phyloP scores from a whole-genome alignment of 2,329 filamentous ascomycete species.

The Helotiales sp. region DNA sequence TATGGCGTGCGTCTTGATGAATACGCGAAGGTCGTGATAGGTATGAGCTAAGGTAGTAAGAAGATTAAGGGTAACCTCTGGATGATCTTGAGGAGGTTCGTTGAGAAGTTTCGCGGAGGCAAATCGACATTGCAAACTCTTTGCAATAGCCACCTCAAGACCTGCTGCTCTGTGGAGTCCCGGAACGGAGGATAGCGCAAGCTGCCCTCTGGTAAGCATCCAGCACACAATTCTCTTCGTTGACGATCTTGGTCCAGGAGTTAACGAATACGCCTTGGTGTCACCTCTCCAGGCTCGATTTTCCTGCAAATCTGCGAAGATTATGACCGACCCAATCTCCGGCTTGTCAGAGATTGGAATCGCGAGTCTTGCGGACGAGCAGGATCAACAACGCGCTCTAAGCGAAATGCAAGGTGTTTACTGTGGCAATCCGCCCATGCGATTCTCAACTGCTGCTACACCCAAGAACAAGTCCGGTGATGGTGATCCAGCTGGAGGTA shows the following conservation, averaged over 20 bases:
- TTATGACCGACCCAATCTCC: slow-evolving; percentile 98
- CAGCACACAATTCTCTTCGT: slow-evolving; percentile 69
- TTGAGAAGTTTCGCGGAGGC: too few relatives aligned
- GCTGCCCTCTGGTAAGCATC: background rate
- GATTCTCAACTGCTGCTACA: slow-evolving; percentile 95
- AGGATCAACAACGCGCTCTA: slow-evolving; percentile 93
- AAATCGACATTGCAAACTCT: too few relatives aligned
- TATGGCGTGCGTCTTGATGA: background rate
- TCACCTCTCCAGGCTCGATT: slow-evolving; percentile 97
- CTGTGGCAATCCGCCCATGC: slow-evolving; percentile 98
- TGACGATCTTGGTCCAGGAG: slow-evolving; percentile 94
- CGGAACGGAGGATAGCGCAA: too few relatives aligned
- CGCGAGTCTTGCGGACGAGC: slow-evolving; percentile 93
- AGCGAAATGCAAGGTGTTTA: slow-evolving; percentile 99
- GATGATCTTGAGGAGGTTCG: too few relatives aligned
- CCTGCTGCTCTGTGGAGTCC: too few relatives aligned
- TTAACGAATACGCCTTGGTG: slow-evolving; percentile 97
- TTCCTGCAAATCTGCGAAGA: slow-evolving; percentile 99
- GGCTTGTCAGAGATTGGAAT: slow-evolving; percentile 98
- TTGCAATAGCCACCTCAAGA: too few relatives aligned
- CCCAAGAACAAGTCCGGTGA: slow-evolving; percentile 82
- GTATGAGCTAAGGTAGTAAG: background rate
- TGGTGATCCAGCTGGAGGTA: slow-evolving; percentile 54
- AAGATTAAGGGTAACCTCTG: background rate
- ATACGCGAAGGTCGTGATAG: background rate